phyloP scores from a whole-genome alignment of 1,139 yeast genomes.

The Ashbya aceris region DNA sequence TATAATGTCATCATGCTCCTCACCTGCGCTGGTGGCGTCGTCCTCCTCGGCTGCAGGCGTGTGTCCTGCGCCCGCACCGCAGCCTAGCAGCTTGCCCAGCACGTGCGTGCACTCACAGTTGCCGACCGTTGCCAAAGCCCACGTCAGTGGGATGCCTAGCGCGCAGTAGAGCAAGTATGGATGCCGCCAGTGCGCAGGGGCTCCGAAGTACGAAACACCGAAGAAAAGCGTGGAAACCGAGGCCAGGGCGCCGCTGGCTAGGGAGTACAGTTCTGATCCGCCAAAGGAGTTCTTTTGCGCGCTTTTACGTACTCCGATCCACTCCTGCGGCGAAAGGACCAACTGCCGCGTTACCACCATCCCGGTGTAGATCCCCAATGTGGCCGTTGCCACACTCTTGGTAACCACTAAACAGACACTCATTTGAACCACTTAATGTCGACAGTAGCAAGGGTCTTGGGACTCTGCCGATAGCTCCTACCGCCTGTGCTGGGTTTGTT shows the following conservation, averaged over 20 bases:
- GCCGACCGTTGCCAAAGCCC: conserved; percentile 1
- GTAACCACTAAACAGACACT: conserved; percentile 11
- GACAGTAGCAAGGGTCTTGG: no score
- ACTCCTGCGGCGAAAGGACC: not conserved
- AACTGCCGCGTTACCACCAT: conserved; percentile 2
- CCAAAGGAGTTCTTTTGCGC: conserved; percentile 2
- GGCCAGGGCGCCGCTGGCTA: conserved; percentile 7
- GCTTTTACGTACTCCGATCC: conserved; percentile 3
- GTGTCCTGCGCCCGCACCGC: not conserved
- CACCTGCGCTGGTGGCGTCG: not conserved
- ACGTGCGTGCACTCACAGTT: not conserved
- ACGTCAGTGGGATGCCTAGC: conserved; percentile 7
- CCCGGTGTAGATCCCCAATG: conserved; percentile 11
- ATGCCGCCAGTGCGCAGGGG: conserved; percentile 11
- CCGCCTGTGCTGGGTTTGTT: no score
- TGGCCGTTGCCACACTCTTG: conserved; percentile 10
- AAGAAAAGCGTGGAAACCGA: conserved; percentile 8
- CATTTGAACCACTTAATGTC: not conserved
- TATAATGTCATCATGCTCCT: conserved; percentile 3
- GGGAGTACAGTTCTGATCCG: conserved; percentile 1
- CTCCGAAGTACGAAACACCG: conserved; percentile 10
- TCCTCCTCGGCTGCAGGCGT: not conserved
- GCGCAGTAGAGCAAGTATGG: conserved; percentile 11
- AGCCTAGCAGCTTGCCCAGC: not conserved
- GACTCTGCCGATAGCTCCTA: no score